Evolutionary conservation across 225 moss, liverwort and hornwort species (phyloP), one percentile per base, ranked within the genome.

Genomic region (Pleurozium schreberi): DNA sequence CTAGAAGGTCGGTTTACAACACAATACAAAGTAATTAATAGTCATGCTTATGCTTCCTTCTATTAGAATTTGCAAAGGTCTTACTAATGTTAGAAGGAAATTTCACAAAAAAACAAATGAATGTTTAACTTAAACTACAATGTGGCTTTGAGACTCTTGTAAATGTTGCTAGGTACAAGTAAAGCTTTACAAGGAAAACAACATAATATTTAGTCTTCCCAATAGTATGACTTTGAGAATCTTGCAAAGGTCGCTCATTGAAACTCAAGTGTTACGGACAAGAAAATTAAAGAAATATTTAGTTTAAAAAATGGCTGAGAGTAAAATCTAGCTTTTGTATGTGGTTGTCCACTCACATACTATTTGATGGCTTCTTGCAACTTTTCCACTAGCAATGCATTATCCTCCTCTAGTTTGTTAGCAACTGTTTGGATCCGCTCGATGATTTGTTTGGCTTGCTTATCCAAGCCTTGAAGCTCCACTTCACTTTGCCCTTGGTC

Each of bases 341-440:
- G 27, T 3, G n/a, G 11, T 23, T 16, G 28, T 28, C 27, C 3
- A 27, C 8, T 11, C 9, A 33, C 16, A 27, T 12, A 45, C 47
- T 85, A 89, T 87, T 89, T 90, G 70, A 90, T 85, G 33, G 82
- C 91, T 65, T 87, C 82, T 83, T 75, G 76, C 22, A 92, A 71
- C 60, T 91, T 92, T 36, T 93, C 90, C 14, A 90, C 80, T 53
- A 92, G 59, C 77, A 82, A 81, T 75, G 70, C 70, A 6, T 87
- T 93, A 71, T 92, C 93, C 28, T 93, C 91, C 77, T 90, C 93
- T 25, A 91, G 5, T 28, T 63, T 81, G 5, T 60, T 52, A 2
- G 91, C 93, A 45, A 88, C 90, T 14, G 20, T 84, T 91, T 92
- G 90, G 57, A 88, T 92, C 17, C 47, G 84, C 28, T 89, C 88